Conservation (phyloP, 257 asterid genomes). For the Nicotiana benthamiana region DNA sequence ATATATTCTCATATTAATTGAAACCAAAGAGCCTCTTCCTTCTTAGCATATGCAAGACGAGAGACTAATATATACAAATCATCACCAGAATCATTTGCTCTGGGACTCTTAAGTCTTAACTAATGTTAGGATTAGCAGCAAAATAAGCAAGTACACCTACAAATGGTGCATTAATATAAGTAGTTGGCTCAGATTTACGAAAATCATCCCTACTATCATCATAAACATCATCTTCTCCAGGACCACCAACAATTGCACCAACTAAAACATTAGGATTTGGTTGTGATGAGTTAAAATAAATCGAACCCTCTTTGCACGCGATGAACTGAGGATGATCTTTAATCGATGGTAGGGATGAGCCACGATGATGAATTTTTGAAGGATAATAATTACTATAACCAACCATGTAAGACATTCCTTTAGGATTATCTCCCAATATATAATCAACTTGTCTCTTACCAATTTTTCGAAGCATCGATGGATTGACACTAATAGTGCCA, state of each 20-base stretch:
- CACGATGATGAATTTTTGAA: slow-evolving; percentile 78
- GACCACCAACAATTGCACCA: slow-evolving; percentile 93
- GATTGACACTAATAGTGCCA: slow-evolving; percentile 44
- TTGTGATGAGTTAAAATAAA: slow-evolving; percentile 59
- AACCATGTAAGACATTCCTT: slow-evolving; percentile 91
- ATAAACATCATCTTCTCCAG: slow-evolving; percentile 67
- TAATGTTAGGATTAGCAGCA: slow-evolving; percentile 48
- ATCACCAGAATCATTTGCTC: background rate
- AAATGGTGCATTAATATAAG: slow-evolving; percentile 92
- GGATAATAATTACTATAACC: slow-evolving; percentile 77
- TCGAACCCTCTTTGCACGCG: slow-evolving; percentile 64
- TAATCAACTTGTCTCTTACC: slow-evolving; percentile 77
- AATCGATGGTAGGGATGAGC: slow-evolving; percentile 65
- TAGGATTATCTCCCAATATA: slow-evolving; percentile 87
- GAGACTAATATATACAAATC: slow-evolving; percentile 35
- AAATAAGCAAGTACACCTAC: slow-evolving; percentile 85
- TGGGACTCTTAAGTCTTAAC: slow-evolving; percentile 5
- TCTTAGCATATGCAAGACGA: slow-evolving; percentile 63
- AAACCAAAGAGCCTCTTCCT: slow-evolving; percentile 44
- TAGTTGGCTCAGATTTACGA: slow-evolving; percentile 76
- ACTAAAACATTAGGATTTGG: slow-evolving; percentile 81
- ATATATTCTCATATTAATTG: slow-evolving; percentile 13
- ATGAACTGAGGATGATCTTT: slow-evolving; percentile 58
- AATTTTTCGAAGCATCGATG: slow-evolving; percentile 44
- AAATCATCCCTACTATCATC: slow-evolving; percentile 60